These are phyloP conservation scores for Populus davidiana DNA, from an alignment of 345 rosid species.

Conservation along the genomic window DNA sequence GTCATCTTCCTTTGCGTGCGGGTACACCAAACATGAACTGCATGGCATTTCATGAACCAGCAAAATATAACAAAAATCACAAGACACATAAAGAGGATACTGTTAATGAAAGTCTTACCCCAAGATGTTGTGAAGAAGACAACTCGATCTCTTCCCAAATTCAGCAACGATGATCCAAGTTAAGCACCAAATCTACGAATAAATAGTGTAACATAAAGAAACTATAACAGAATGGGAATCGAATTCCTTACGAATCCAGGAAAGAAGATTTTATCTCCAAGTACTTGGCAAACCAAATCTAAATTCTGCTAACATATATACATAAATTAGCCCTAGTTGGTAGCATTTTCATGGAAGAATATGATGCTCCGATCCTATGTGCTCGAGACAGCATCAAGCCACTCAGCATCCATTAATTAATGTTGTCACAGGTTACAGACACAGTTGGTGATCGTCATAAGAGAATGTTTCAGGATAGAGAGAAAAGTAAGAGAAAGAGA, in stretches of 20 bases:
- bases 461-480: conserved; percentile 1
- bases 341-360: conserved; percentile 10
- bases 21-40: not conserved
- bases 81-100: not conserved
- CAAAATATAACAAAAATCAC: not conserved
- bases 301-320: not conserved
- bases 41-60: not conserved
- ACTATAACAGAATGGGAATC: conserved; percentile 37
- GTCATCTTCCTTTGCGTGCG: too few species aligned
- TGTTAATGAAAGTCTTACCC: not conserved
- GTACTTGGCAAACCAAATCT: not conserved
- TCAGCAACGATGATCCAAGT: conserved; percentile 16
- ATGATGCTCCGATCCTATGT: conserved; percentile 10
- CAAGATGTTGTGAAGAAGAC: not conserved
- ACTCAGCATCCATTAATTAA: conserved; percentile 16
- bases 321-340: not conserved
- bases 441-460: not conserved
- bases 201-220: conserved; percentile 13
- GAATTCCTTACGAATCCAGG: conserved; percentile 30
- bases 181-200: conserved; percentile 23
- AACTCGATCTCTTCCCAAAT: not conserved
- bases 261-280: not conserved
- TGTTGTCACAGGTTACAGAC: not conserved
- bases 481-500: conserved; percentile 4
- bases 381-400: conserved; percentile 13